Evolutionary conservation across 2,329 filamentous ascomycete genomes (phyloP).

Genomic region (Laburnicola sp.): DNA sequence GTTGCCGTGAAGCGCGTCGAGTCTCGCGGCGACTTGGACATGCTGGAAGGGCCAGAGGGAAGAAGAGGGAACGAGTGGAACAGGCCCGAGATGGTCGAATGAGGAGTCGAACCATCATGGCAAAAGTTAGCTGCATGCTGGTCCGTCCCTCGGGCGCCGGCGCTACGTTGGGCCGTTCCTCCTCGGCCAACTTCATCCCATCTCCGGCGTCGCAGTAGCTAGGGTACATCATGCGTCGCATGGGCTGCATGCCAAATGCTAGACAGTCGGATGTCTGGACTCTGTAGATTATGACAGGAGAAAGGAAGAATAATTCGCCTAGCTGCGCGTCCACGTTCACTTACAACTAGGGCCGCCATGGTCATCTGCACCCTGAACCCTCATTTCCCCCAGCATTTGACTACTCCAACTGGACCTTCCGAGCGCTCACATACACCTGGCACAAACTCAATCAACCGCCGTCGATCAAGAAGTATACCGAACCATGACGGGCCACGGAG

Average conservation of each 20-base stretch:
- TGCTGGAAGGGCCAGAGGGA: slow-evolving; percentile 23
- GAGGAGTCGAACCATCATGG: slow-evolving; percentile 34
- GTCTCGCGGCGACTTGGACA: slow-evolving; percentile 73
- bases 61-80: slow-evolving; percentile 8
- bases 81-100: slow-evolving; percentile 23
- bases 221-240: neutral
- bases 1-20: slow-evolving; percentile 78
- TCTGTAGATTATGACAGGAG: too few species aligned
- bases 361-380: too few species aligned
- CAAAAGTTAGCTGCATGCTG: slow-evolving; percentile 43
- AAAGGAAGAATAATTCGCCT: too few species aligned
- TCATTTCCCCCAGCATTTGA: neutral
- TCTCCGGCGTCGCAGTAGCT: neutral
- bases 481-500: slow-evolving; percentile 36
- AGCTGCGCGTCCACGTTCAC: too few species aligned
- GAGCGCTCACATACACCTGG: too few species aligned
- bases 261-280: neutral
- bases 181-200: neutral
- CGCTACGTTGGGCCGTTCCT: slow-evolving; percentile 9
- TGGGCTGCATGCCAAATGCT: neutral
- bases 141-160: slow-evolving; percentile 13
- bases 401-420: neutral
- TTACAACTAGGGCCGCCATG: too few species aligned
- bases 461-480: neutral
- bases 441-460: too few species aligned